Conservation (phyloP, 345 rosid genomes). For the Eutrema yunnanense region DNA sequence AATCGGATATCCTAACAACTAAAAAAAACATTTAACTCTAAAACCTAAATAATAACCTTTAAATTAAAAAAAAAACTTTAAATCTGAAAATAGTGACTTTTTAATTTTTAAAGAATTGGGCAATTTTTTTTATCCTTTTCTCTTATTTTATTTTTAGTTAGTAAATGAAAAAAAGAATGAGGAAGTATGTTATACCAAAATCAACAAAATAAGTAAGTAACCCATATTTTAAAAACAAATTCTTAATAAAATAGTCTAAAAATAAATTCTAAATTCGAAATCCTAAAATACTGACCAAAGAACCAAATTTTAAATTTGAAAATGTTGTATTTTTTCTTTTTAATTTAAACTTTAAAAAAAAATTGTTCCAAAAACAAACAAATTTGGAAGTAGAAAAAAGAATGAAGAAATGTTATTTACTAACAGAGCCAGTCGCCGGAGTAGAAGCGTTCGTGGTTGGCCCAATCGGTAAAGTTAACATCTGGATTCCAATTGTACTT, state of each 20-base stretch:
- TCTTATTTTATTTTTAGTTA: too few relatives aligned
- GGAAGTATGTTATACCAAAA: too few relatives aligned
- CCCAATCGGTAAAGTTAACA: constrained; percentile 48
- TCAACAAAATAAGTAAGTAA: too few relatives aligned
- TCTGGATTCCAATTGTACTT: constrained; percentile 39
- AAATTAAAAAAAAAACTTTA: background rate
- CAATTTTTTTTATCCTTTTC: too few relatives aligned
- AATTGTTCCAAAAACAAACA: background rate
- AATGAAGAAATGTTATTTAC: constrained; percentile 6
- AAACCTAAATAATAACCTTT: background rate
- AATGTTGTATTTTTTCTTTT: too few relatives aligned
- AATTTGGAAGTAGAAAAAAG: background rate
- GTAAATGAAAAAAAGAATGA: background rate
- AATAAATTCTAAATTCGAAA: too few relatives aligned
- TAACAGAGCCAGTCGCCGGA: constrained; percentile 62
- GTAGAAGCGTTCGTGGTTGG: constrained; percentile 35
- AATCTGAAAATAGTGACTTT: background rate
- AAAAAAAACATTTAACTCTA: background rate
- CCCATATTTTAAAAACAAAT: too few relatives aligned
- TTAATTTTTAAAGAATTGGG: background rate
- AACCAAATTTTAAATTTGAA: too few relatives aligned
- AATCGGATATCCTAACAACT: background rate
- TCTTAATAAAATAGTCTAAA: too few relatives aligned
- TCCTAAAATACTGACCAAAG: too few relatives aligned
- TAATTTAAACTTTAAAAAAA: background rate